These are phyloP conservation scores for Crataegus laevigata DNA, from an alignment of 306 rosid species.

Conservation along the genomic window DNA sequence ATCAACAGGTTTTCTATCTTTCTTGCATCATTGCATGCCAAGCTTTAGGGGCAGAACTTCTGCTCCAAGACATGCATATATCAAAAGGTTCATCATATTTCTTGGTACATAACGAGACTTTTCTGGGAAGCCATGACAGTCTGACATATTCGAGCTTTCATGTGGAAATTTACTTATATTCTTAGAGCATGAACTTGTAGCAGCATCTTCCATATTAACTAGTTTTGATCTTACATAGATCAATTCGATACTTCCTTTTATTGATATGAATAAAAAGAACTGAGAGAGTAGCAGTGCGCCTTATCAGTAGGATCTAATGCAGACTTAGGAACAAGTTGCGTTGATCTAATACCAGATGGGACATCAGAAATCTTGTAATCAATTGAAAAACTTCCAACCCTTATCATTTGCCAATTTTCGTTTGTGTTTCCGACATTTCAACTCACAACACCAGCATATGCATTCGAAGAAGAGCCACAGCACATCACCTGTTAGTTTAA, in stretches of 20 bases:
- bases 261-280: neutral
- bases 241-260: slow-evolving; percentile 6
- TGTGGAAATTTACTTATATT: neutral
- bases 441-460: neutral
- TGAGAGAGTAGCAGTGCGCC: neutral
- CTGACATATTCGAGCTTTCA: neutral
- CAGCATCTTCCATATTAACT: neutral
- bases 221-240: neutral
- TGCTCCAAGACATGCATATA: slow-evolving; percentile 26
- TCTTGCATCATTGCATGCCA: slow-evolving; percentile 7
- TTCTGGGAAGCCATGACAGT: neutral
- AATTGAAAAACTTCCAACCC: slow-evolving; percentile 9
- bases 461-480: neutral
- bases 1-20: neutral
- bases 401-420: neutral
- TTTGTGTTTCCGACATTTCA: neutral
- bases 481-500: neutral
- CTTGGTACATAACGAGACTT: neutral
- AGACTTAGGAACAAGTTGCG: neutral
- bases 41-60: neutral
- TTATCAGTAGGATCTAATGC: neutral
- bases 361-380: neutral
- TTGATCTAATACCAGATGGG: neutral
- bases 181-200: slow-evolving; percentile 1
- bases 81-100: slow-evolving; percentile 25